Percentiles rank a stretch among this genome's conserved stretches.
Conservation (phyloP, 2,329 filamentous ascomycete genomes). For the Trichoderma afroharzianum region DNA sequence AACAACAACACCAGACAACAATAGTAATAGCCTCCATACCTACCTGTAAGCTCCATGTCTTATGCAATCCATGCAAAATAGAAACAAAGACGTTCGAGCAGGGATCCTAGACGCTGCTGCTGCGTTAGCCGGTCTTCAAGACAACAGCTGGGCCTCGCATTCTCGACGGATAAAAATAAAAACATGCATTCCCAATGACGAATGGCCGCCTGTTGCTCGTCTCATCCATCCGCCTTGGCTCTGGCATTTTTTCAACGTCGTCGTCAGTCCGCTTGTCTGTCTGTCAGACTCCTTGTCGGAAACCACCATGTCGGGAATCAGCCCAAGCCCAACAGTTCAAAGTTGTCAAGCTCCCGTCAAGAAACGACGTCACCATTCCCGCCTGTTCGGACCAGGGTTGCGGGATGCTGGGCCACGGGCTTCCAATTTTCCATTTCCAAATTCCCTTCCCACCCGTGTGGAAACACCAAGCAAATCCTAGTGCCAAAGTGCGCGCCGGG, state of each 20-base stretch:
- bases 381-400: neutral
- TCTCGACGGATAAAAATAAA: neutral
- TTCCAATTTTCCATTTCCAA: neutral
- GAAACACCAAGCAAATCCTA: neutral
- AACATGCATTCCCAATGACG: neutral
- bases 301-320: neutral
- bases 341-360: neutral
- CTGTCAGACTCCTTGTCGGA: neutral
- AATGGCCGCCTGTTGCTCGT: neutral
- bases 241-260: neutral
- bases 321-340: neutral
- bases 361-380: constrained; percentile 13
- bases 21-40: neutral
- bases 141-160: neutral
- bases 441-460: neutral
- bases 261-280: neutral
- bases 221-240: neutral
- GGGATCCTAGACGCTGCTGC: neutral
- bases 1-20: too few relatives aligned
- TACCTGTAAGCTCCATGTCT: neutral
- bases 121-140: neutral
- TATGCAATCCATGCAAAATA: neutral
- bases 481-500: neutral
- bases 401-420: neutral
- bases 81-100: constrained; percentile 5